These are phyloP conservation scores for Chaetoscypha palmicola DNA, from an alignment of 2,329 filamentous ascomycete species.

Conservation along the genomic window DNA sequence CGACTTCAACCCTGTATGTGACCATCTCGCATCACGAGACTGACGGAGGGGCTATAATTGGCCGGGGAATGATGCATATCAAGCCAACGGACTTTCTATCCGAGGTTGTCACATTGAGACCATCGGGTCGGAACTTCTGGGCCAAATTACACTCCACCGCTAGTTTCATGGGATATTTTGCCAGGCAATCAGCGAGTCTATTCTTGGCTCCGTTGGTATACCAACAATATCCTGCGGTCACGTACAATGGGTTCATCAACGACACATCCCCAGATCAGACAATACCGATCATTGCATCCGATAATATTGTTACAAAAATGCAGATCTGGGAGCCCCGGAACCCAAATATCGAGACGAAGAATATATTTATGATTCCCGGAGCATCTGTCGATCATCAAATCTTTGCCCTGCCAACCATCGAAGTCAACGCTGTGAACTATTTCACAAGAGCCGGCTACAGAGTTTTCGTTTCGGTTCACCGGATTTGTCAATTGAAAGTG, in stretches of 20 bases:
- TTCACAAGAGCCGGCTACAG: conserved; percentile 54
- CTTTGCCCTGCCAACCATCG: conserved; percentile 54
- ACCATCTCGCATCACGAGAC: conserved; percentile 39
- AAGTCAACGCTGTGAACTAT: conserved; percentile 57
- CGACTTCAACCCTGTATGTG: conserved; percentile 56
- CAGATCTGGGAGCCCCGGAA: conserved; percentile 49
- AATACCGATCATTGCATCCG: conserved; percentile 39
- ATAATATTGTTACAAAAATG: conserved; percentile 40
- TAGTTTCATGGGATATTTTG: conserved; percentile 50
- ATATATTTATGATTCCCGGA: conserved; percentile 55
- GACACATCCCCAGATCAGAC: conserved; percentile 39
- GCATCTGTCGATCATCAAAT: conserved; percentile 58
- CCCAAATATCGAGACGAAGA: conserved; percentile 34
- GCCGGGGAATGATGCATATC: conserved; percentile 53
- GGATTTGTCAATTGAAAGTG: conserved; percentile 47
- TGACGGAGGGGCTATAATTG: conserved; percentile 36
- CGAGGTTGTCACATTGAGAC: conserved; percentile 47
- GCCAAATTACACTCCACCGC: conserved; percentile 39
- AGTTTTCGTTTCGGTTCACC: conserved; percentile 50
- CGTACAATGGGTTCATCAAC: conserved; percentile 46
- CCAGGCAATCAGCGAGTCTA: conserved; percentile 44
- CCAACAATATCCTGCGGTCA: conserved; percentile 47
- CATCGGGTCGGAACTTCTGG: conserved; percentile 41
- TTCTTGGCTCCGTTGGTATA: conserved; percentile 48
- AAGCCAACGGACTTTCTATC: conserved; percentile 45